These are phyloP conservation scores for Friedmanniomyces endolithicus DNA, from an alignment of 495 filamentous ascomycete genomes.

Conservation along the genomic window DNA sequence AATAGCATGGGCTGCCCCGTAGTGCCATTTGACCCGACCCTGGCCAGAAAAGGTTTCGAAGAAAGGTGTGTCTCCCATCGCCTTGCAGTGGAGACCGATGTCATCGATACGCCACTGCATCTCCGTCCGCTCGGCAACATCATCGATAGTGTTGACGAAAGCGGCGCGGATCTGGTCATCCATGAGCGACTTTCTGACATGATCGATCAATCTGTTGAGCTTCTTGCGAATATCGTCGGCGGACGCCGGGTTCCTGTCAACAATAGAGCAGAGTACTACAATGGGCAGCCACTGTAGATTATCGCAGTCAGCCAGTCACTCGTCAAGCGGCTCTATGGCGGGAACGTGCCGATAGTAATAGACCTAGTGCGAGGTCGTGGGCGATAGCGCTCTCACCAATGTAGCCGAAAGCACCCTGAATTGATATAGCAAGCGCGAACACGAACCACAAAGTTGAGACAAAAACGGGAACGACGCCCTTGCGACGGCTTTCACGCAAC, in stretches of 20 bases:
- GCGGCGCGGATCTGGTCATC: constrained; percentile 16
- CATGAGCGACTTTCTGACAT: constrained; percentile 24
- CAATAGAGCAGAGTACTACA: constrained; percentile 35
- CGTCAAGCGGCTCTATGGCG: neutral
- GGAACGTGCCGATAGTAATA: constrained; percentile 26
- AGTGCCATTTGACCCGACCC: constrained; percentile 36
- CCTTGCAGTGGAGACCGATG: constrained; percentile 5
- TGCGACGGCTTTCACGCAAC: constrained; percentile 29
- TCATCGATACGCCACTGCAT: constrained; percentile 10
- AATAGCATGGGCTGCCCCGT: constrained; percentile 36
- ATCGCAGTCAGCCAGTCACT: neutral
- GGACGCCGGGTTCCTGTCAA: constrained; percentile 39
- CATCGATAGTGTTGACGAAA: constrained; percentile 18
- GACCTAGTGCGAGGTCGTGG: constrained; percentile 37
- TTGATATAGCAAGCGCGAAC: constrained; percentile 30
- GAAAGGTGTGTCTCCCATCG: constrained; percentile 18
- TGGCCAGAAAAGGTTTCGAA: constrained; percentile 37
- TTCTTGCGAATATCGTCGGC: constrained; percentile 29
- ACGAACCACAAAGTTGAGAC: constrained; percentile 34
- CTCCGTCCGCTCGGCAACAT: neutral
- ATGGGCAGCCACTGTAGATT: constrained; percentile 34
- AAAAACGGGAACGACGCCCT: constrained; percentile 34
- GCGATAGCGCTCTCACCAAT: constrained; percentile 32
- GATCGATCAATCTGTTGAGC: constrained; percentile 30
- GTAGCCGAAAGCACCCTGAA: constrained; percentile 34